Base-by-base conservation (phyloP, 177 flowering plant genomes). In the Tripterygium wilfordii region DNA sequence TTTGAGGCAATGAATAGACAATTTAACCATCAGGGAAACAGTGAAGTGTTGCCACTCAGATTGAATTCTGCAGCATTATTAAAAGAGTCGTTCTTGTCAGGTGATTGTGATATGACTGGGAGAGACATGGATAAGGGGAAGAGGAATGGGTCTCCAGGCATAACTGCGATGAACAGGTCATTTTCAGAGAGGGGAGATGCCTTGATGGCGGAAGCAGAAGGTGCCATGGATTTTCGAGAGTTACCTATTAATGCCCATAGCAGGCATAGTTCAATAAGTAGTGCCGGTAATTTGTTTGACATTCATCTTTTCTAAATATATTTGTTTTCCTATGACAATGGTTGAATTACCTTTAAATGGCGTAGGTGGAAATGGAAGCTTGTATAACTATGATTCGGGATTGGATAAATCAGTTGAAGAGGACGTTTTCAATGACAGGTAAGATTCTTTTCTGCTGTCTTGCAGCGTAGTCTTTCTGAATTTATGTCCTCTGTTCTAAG, bases 71-170 rank as follows among this genome's bases (percentile, higher is more conserved):
- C n/a, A n/a, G n/a, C n/a, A n/a, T n/a, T n/a, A n/a, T n/a, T n/a
- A n/a, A n/a, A n/a, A n/a, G n/a, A n/a, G n/a, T n/a, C n/a, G n/a
- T n/a, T n/a, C n/a, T n/a, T n/a, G n/a, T n/a, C n/a, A n/a, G n/a
- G n/a, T n/a, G n/a, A n/a, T n/a, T n/a, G n/a, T n/a, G n/a, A n/a
- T 10, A 62, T 57, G 53, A 62, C 83, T 57, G 76, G 66, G 42
- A n/a, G n/a, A n/a, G n/a, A n/a, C n/a, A n/a, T n/a, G n/a, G n/a
- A n/a, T n/a, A n/a, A n/a, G 41, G 71, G 65, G 26, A 72, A 56
- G 49, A 65, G 42, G 48, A 54, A 35, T 39, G 77, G 55, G 7
- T 43, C 58, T 31, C 59, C 49, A 49, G 50, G 48, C 27, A 25
- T 23, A 36, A 5, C 33, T 20, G 7, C 0, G 18, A 29, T 20